Conservation (phyloP, 352 stramenopile species). For the Globisporangium parvum region DNA sequence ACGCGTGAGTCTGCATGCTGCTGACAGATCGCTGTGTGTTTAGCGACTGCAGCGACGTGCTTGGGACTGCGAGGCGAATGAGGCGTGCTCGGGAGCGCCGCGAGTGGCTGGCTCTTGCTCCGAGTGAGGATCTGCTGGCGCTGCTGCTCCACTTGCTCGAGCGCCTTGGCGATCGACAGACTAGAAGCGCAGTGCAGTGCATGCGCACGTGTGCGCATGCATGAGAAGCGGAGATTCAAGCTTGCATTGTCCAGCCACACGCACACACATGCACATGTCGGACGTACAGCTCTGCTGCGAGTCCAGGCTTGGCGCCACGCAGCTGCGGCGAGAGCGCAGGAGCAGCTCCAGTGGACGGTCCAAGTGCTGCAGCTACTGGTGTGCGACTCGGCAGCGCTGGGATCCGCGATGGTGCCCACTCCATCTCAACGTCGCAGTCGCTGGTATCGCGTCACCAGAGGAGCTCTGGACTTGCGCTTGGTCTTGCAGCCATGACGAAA, state of each 20-base stretch:
- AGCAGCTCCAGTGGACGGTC: not conserved
- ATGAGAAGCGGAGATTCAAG: not conserved
- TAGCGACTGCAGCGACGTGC: constrained; percentile 1
- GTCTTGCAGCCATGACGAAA: too few relatives aligned
- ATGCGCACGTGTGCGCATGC: not conserved
- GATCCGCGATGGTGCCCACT: constrained; percentile 1
- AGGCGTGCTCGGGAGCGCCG: constrained; percentile 6
- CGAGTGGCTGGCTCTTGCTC: constrained; percentile 17
- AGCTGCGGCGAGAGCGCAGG: not conserved
- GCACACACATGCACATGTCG: constrained; percentile 16
- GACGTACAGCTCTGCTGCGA: constrained; percentile 12
- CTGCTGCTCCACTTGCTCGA: constrained; percentile 33
- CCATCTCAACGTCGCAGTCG: not conserved
- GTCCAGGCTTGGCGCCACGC: constrained; percentile 1
- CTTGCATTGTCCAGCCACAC: constrained; percentile 4
- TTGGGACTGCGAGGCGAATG: not conserved
- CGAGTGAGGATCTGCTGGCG: constrained; percentile 25
- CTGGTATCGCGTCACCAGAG: too few relatives aligned
- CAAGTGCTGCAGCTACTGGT: not conserved
- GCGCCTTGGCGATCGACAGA: constrained; percentile 25
- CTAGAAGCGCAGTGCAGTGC: constrained; percentile 8
- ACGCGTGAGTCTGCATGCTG: constrained; percentile 8
- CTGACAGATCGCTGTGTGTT: constrained; percentile 2
- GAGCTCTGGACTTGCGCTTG: too few relatives aligned
- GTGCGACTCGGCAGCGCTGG: not conserved